Conservation (phyloP, 805 yeast genomes). For the Saccharomycopsis fermentans region DNA sequence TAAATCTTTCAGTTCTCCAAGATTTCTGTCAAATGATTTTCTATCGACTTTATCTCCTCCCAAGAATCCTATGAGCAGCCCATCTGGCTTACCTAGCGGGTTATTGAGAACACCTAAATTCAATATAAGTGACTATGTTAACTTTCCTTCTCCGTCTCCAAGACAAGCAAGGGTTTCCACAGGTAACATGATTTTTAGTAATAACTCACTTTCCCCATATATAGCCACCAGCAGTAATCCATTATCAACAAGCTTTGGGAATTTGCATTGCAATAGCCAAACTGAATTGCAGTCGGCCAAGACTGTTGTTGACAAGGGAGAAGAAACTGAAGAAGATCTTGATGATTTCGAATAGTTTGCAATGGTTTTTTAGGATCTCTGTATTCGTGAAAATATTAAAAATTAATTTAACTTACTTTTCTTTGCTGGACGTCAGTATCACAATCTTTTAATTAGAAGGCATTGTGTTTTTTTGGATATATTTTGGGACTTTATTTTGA, state of each 20-base stretch:
- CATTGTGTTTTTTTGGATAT: background rate
- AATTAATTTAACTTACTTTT: background rate
- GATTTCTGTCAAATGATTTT: background rate
- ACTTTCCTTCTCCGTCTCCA: slow-evolving; percentile 68
- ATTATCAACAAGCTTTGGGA: background rate
- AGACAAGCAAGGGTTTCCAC: background rate
- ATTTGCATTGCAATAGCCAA: slow-evolving; percentile 4
- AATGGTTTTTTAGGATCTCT: background rate
- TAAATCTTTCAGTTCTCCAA: slow-evolving; percentile 14
- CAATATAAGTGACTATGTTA: slow-evolving; percentile 76
- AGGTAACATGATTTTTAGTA: background rate
- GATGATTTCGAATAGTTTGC: slow-evolving; percentile 5
- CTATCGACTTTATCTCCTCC: slow-evolving; percentile 1
- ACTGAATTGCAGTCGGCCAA: background rate
- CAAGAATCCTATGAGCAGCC: slow-evolving; percentile 1
- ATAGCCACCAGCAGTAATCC: background rate
- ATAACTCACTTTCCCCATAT: background rate
- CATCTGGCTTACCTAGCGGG: slow-evolving; percentile 14
- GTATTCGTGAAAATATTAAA: background rate
- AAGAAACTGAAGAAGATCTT: slow-evolving; percentile 21
- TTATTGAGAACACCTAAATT: slow-evolving; percentile 48
- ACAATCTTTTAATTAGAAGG: too few relatives aligned
- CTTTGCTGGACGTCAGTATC: background rate
- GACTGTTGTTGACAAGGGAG: slow-evolving; percentile 20
- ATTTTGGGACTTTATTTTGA: background rate